Base-by-base conservation (phyloP, 352 stramenopile species). In the Globisporangium radiosum region DNA sequence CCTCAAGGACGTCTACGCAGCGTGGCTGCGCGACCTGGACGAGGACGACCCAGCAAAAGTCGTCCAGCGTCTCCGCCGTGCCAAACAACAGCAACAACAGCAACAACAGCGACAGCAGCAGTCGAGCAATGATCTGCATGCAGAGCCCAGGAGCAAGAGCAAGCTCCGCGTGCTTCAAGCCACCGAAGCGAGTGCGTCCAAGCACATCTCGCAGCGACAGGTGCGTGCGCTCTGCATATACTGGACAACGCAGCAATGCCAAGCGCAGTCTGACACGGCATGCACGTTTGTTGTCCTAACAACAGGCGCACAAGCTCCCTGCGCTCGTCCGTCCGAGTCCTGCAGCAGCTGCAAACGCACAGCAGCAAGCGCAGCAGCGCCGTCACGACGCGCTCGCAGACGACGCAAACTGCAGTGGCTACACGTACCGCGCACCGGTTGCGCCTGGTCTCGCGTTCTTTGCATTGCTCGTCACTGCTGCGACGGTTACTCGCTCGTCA, bases 391-490 rank as follows among this genome's bases (percentile, higher is more conserved):
- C 52, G 25, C 62, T 83, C 1, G 68, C 70, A 10, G 68, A 72
- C 3, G 73, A 84, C 57, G 71, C 68, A 3, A 85, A 73, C 62
- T 88, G 70, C 58, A 49, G 62, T 11, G 65, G 70, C 37, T 80
- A 73, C 39, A 47, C 63, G 37, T 66, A 73, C 19, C 64, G 73
- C 0, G 39, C 68, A 1, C 64, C 66, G 2, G 73, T 67, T 48
- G 51, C 59, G 15, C 77, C 77, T 47, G 76, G 78, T 7, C 61
- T 88, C 52, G 69, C 60, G 9, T 85, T 88, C 63, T 83, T 85
- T 45, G 58, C 59, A 33, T 57, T 74, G 2, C 64, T 88, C 2
- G 50, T 56, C 3, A 14, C 36, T 13, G 15, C 37, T 5, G 52
- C 25, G 5, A 13, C 47, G 7, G 25, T 3, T 33, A 33, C 25